Base-by-base conservation (phyloP, 75 land plant genomes). In the Sequoia sempervirens region DNA sequence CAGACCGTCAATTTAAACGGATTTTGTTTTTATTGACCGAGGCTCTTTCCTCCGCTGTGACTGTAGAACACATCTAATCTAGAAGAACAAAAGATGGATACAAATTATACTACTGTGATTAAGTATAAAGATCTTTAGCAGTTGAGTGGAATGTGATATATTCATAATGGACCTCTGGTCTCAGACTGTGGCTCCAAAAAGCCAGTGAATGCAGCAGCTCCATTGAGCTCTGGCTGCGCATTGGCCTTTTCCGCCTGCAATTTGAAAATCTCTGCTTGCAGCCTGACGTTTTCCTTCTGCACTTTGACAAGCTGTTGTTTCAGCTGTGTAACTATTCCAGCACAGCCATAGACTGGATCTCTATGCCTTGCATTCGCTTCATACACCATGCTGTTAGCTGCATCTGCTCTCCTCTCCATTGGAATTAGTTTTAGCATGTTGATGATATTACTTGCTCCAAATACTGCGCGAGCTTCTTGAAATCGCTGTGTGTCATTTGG, bases 301-400 rank as follows among this genome's bases (percentile, higher is more conserved):
- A 91, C 88, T 9, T 82, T 80, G 17, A 84, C 79, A 37, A 94
- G 70, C 45, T 88, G 89, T 17, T 84, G 84, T 80, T 92, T 89
- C 79, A 92, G 86, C 17, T 86, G 37, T 47, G 83, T 88, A 56
- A 90, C 88, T 64, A 83, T 88, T 20, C 91, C 93, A 54, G 90
- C 93, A 84, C 88, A 92, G 73, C 93, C 93, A 79, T 92, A 88
- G 38, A 90, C 91, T 56, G 93, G 93, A 79, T 92, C 91, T 36
- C 85, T 84, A 2, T 88, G 82, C 47, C 93, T 84, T 5, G 93
- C 91, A 15, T 86, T 88, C n/a, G 93, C 93, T 68, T 92, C 93
- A 83, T 92, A 92, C 3, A 91, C 88, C 68, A 91, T 82, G 11
- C 91, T 87, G 85, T 87, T 91, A 15, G 88, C 93, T 18, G 93